Base-by-base conservation (phyloP, 2,329 filamentous ascomycete species). In the Graphilbum ipis-grandicollis region DNA sequence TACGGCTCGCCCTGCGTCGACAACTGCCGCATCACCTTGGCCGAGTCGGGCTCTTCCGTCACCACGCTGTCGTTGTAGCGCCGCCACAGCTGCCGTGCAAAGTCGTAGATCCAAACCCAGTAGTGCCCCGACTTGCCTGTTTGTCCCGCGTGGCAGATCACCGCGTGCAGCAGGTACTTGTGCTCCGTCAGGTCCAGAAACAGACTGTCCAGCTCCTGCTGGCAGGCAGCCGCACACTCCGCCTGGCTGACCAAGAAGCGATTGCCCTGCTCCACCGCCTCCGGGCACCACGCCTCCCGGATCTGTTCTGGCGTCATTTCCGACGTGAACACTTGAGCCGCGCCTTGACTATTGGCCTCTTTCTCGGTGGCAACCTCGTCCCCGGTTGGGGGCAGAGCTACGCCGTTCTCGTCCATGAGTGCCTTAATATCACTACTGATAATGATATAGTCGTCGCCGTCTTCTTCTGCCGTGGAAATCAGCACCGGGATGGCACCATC, bases 51-150 rank as follows among this genome's bases (percentile, higher is more conserved):
- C 40, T 68, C 63, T 44, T 81, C 73, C 3, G 71, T 76, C 19
- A 98, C 85, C 14, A 67, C 68, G 37, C 79, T 78, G 50, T 98
- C 90, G 52, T 98, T 98, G 63, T 94, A 98, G 50, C 82, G 84
- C 39, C 85, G 77, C 86, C 90, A 98, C 17, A 86, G 63, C 26
- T 75, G 60, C 33, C 73, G 70, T 44, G 77, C 70, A 54, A 93
- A 93, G 58, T 96, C 90, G 50, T 76, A 81, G 44, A 98, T 92
- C 68, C 86, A 94, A 32, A 94, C 84, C 78, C 84, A 94, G 58
- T 96, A 98, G 55, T 98, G 90, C 0, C 90, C 90, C 33, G 77
- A 77, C 32, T 65, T 68, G 30, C 77, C 66, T 21, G 46, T 47
- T 46, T 65, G 63, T 23, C 82, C 82, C 17, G 79, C 76, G 53